These are phyloP conservation scores for Aegilops longissima DNA, from an alignment of 176 grass and related monocot genomes.

Conservation along the genomic window DNA sequence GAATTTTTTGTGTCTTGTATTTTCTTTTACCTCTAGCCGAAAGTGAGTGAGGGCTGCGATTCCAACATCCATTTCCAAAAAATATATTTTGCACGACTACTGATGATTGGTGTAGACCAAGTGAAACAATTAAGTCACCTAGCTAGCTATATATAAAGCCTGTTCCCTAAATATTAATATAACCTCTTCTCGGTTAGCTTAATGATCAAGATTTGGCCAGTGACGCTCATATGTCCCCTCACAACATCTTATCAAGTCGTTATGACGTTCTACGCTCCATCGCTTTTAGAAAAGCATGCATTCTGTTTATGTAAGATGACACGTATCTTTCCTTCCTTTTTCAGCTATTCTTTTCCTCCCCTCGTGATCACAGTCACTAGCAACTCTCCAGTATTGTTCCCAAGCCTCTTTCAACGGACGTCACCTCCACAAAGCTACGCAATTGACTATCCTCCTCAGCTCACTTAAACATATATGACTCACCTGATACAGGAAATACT, in stretches of 20 bases:
- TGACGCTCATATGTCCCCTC: conserved; percentile 4
- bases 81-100: too few species aligned
- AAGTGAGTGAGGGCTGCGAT: too few species aligned
- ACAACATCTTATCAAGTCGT: conserved; percentile 28
- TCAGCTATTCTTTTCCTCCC: background rate
- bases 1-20: too few species aligned
- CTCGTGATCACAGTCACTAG: conserved; percentile 23
- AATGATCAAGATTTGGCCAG: conserved; percentile 43
- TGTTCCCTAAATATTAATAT: background rate
- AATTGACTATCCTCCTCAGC: background rate
- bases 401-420: background rate
- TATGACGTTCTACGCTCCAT: conserved; percentile 25
- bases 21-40: too few species aligned
- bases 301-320: conserved; percentile 34
- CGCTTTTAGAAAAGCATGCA: conserved; percentile 17
- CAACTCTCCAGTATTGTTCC: background rate
- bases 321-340: conserved; percentile 32
- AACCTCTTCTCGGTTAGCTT: conserved; percentile 7
- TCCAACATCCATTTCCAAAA: too few species aligned
- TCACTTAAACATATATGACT: background rate
- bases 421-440: background rate
- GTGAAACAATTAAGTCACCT: background rate
- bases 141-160: background rate
- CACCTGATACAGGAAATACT: background rate
- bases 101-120: background rate